Evolutionary conservation across 225 moss, liverwort and hornwort genomes (phyloP), one percentile per base, ranked within the genome.

Genomic region (Antitrichia curtipendula): DNA sequence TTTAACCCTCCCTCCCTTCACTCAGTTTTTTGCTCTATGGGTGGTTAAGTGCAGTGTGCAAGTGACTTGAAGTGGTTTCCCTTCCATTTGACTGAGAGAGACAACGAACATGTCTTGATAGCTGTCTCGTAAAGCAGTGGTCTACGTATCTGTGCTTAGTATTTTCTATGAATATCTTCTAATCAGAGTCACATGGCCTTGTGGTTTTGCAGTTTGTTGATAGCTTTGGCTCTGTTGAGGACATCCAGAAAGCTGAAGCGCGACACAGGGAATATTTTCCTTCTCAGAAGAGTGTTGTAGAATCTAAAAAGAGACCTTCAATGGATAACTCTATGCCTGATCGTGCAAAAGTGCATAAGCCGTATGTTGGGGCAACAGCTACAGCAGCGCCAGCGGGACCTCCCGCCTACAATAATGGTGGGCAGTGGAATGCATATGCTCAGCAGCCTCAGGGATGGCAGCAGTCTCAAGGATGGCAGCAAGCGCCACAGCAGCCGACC

Each of bases 401-500:
- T 29, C 95, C 96, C 24, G 94, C 90, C 22, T 99, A 97, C 89
- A 95, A 94, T 24, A 98, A 97, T 76, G 98, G 98, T 81, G 87
- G 92, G 50, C 98, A 99, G 87, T 99, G 98, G 98, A 95, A 94
- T 90, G 88, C 92, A 29, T 99, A 94, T 72, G 91, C 91, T 82
- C 97, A 94, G 45, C 98, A 97, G 84, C 88, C 92, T 83, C 81
- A 87, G 81, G 90, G 90, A 36, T 99, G 96, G 86, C 97, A 96
- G 83, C 96, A 95, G 90, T 84, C 96, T n/a, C 98, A 96, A 84
- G 96, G 94, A 49, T 99, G 98, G 98, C 98, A 97, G 89, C 98
- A 97, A 86, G 96, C 98, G 62, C 97, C 95, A 54, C 98, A 99
- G 82, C 97, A 96, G 88, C 91, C 93, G 41, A 94, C 94, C n/a